phyloP scores from a whole-genome alignment of 2,329 filamentous ascomycete species.

The Ascochyta rabiei region DNA sequence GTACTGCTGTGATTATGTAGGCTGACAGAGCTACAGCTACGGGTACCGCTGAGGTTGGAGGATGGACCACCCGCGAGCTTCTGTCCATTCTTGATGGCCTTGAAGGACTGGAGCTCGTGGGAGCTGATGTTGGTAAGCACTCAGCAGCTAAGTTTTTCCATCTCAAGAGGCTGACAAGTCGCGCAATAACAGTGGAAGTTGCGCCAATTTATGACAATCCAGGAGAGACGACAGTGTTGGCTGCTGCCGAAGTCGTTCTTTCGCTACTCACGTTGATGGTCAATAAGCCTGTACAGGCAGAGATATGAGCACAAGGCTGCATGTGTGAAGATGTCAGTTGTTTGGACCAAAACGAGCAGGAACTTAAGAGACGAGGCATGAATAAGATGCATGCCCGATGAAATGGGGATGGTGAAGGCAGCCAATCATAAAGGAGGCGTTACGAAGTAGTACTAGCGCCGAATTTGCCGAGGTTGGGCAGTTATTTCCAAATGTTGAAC shows the following conservation, averaged over 20 bases:
- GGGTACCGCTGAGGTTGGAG: conserved; percentile 66
- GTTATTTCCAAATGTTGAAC: not conserved
- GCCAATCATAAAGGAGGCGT: conserved; percentile 1
- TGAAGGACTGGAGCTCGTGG: conserved; percentile 63
- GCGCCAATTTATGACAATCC: conserved; percentile 67
- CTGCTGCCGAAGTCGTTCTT: conserved; percentile 61
- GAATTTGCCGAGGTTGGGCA: conserved; percentile 4
- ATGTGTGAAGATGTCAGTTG: not conserved
- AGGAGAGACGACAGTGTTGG: conserved; percentile 63
- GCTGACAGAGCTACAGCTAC: conserved; percentile 49
- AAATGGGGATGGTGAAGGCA: not conserved
- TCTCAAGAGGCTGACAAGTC: conserved; percentile 4
- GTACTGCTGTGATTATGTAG: not conserved
- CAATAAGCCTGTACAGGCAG: conserved; percentile 44
- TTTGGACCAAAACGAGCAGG: not conserved
- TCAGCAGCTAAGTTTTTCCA: not conserved
- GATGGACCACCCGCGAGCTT: conserved; percentile 66
- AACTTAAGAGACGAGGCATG: not conserved
- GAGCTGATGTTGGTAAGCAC: conserved; percentile 60
- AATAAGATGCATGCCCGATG: not conserved
- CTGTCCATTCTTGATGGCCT: conserved; percentile 64
- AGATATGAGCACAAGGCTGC: not conserved
- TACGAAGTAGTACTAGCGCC: not conserved
- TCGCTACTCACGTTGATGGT: conserved; percentile 58
- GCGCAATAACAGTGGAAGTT: conserved; percentile 59